Percentiles rank a stretch among this genome's conserved stretches.
Evolutionary conservation across 129 eudicot species (phyloP).

Genomic region (Oenanthe sinensis): DNA sequence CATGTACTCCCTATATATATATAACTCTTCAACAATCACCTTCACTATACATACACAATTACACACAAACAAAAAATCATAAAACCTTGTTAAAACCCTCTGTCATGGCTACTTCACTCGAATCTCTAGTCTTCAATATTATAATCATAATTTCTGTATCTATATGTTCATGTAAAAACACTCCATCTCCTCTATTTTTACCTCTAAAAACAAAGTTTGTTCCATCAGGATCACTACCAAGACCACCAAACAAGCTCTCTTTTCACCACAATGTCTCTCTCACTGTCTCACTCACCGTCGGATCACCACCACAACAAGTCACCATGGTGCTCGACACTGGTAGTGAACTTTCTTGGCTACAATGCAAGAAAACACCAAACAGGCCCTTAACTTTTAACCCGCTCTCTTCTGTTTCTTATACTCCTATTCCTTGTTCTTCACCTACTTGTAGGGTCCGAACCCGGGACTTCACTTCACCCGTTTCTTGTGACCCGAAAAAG

Average conservation of each 20-base stretch:
- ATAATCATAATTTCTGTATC: constrained; percentile 15
- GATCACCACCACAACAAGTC: constrained; percentile 72
- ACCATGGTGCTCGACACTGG: constrained; percentile 86
- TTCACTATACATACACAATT: not conserved
- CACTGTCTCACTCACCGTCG: constrained; percentile 60
- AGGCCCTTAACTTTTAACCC: constrained; percentile 40
- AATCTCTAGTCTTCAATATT: constrained; percentile 10
- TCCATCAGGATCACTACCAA: constrained; percentile 25
- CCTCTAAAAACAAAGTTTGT: constrained; percentile 46
- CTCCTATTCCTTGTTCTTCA: constrained; percentile 46
- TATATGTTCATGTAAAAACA: constrained; percentile 15
- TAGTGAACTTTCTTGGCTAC: constrained; percentile 73
- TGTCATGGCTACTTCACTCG: constrained; percentile 3
- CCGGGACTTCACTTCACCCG: constrained; percentile 71
- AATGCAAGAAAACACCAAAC: constrained; percentile 50
- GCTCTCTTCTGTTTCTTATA: constrained; percentile 39
- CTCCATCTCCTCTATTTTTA: constrained; percentile 24
- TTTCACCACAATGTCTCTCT: constrained; percentile 70
- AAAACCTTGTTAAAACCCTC: not conserved
- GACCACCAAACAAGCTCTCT: constrained; percentile 49
- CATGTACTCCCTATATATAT: not conserved
- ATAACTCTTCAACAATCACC: not conserved
- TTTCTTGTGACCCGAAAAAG: constrained; percentile 70
- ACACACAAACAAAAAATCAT: not conserved
- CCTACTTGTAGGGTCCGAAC: constrained; percentile 58